Conservation (phyloP, 2,329 filamentous ascomycete genomes). For the Achaetomium macrosporum region DNA sequence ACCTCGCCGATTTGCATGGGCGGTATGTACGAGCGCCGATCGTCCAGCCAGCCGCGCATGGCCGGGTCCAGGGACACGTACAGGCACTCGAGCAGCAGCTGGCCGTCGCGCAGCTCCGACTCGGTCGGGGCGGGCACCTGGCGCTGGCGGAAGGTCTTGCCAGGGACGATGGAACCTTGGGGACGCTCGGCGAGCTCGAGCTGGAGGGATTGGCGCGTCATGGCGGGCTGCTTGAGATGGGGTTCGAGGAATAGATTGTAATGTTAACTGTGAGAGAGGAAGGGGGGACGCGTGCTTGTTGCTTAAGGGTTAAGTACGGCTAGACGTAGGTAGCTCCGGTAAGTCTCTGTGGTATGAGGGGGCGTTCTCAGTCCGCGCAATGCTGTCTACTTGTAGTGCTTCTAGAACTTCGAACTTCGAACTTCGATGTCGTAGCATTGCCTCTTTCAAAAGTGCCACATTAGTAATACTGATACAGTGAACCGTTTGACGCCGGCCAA, state of each 20-base stretch:
- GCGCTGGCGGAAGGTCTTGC: slow-evolving; percentile 56
- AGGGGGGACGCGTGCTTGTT: no score
- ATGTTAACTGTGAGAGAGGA: no score
- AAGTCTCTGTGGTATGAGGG: no score
- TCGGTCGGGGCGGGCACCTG: slow-evolving; percentile 45
- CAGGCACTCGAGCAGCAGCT: slow-evolving; percentile 44
- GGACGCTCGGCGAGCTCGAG: slow-evolving; percentile 62
- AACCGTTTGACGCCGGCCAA: no score
- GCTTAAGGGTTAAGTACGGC: no score
- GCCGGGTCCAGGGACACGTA: slow-evolving; percentile 59
- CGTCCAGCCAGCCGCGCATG: slow-evolving; percentile 59
- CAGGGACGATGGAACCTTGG: slow-evolving; percentile 53
- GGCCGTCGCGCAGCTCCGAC: slow-evolving; percentile 43
- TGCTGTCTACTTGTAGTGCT: no score
- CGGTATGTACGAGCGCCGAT: slow-evolving; percentile 46
- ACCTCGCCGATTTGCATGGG: slow-evolving; percentile 55
- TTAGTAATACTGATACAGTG: not conserved
- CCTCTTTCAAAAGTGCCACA: not conserved
- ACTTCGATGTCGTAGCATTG: no score
- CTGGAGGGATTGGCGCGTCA: slow-evolving; percentile 28
- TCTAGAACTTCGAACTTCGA: no score
- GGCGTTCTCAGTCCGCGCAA: no score
- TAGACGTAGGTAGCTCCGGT: no score
- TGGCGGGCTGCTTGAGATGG: slow-evolving; percentile 1
- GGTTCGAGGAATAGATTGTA: not conserved